Base-by-base conservation (phyloP, 768 basidiomycete genomes). In the Lyophyllum semitale region DNA sequence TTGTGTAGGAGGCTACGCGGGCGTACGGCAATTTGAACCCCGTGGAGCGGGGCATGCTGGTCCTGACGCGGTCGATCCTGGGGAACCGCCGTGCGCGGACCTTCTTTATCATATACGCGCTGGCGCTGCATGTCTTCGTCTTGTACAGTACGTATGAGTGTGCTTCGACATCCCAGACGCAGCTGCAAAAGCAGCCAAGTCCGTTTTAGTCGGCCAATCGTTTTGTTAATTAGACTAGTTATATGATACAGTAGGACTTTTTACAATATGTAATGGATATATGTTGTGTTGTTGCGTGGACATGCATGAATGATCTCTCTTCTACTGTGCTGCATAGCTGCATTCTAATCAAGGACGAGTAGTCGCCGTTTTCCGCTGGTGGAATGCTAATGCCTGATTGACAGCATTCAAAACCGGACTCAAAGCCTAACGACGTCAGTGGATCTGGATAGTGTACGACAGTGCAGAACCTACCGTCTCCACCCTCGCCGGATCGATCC, bases 11-110 rank as follows among this genome's bases (percentile, higher is more conserved):
- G 76, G 93, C 94, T 27, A 89, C 91, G n/a, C 77, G 95, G 53
- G 96, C 93, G 1, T 94, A 96, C 51, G 87, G 93, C 62, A 89
- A 87, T 25, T 79, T 98, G 40, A 96, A 98, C 66, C 91, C 93
- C 1, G 77, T 97, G 9, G 97, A 99, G 71, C 84, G 95, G 20
- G 87, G 88, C 17, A 87, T 97, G 1, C 86, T 98, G 50, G 79
- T 83, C 22, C 76, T 98, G 15, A 96, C 97, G 0, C 85, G 90
- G 47, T 80, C 86, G 11, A 88, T 98, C 49, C 82, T 98, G 25
- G 91, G 93, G 38, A 95, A 93, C 66, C 88, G 95, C 26, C 84
- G 93, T 15, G 87, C 94, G n/a, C 79, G 97, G 63, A 89, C 88
- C 18, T 82, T 91, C 40, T 98, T 98, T 68, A 86, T 98, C 55